Evolutionary conservation across 2,329 filamentous ascomycete genomes (phyloP).

Genomic region (Botryotinia convoluta): DNA sequence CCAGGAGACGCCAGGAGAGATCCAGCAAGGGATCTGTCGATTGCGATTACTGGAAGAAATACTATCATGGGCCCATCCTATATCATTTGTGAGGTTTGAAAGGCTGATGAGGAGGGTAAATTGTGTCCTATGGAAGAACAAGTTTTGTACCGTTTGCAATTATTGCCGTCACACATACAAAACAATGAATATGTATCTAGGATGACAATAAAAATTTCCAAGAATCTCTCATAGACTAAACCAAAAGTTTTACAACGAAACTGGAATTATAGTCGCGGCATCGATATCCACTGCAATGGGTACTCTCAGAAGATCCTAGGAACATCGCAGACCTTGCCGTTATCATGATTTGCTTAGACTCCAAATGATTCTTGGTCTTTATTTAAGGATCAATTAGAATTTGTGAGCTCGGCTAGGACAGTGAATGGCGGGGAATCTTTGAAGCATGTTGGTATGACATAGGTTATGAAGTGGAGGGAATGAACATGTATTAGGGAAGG

Average conservation of each 20-base stretch:
- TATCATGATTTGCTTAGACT: background rate
- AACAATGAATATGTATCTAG: background rate
- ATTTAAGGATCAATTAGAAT: rapidly evolving
- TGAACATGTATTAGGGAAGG: rapidly evolving
- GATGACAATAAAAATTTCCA: background rate
- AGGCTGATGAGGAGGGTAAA: background rate
- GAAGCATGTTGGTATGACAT: rapidly evolving
- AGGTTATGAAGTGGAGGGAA: no score
- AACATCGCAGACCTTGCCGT: background rate
- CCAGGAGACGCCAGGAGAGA: background rate
- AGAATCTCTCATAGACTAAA: background rate
- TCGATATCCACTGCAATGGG: no score
- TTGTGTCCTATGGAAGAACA: background rate
- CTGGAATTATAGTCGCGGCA: no score
- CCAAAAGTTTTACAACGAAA: background rate
- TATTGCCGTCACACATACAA: background rate
- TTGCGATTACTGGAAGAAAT: background rate
- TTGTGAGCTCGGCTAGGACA: background rate
- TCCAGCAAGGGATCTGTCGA: background rate
- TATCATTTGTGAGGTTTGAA: background rate
- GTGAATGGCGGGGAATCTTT: rapidly evolving
- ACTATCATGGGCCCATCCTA: background rate
- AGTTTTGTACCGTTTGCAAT: background rate
- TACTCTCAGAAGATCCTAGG: no score
- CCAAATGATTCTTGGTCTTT: background rate